Conservation (phyloP, 129 eudicot species). For the Artemisia tridentata region DNA sequence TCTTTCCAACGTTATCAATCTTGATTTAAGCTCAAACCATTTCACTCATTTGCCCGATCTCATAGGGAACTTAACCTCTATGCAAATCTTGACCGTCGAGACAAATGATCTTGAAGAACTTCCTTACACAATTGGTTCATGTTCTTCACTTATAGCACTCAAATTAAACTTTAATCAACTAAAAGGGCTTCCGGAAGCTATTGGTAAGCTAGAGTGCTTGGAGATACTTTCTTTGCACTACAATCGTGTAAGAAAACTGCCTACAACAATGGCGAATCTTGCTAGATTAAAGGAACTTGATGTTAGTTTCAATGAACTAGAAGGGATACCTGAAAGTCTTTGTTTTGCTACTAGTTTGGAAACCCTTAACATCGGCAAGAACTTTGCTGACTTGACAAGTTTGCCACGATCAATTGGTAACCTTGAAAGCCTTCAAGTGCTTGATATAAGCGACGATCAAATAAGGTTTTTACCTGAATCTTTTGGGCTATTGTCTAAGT, state of each 20-base stretch:
- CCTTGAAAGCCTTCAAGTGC: conserved; percentile 77
- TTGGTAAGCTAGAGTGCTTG: conserved; percentile 63
- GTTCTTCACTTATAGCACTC: conserved; percentile 68
- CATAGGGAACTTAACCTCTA: conserved; percentile 55
- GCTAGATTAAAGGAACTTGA: conserved; percentile 55
- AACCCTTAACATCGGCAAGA: conserved; percentile 61
- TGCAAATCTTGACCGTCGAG: conserved; percentile 57
- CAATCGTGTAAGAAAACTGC: conserved; percentile 59
- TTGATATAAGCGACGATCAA: conserved; percentile 78
- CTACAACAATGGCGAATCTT: conserved; percentile 72
- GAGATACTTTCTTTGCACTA: conserved; percentile 71
- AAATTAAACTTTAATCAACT: conserved; percentile 76
- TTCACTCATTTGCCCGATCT: conserved; percentile 58
- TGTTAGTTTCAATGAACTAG: conserved; percentile 82
- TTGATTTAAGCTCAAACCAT: conserved; percentile 74
- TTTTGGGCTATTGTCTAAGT: conserved; percentile 54
- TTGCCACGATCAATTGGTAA: conserved; percentile 81
- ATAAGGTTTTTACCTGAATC: conserved; percentile 75
- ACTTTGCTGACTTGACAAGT: conserved; percentile 70
- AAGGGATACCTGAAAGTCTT: conserved; percentile 73
- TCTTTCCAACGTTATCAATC: conserved; percentile 40
- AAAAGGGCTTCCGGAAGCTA: conserved; percentile 78
- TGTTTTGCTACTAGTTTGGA: conserved; percentile 51
- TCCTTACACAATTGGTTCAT: conserved; percentile 75
- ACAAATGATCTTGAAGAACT: conserved; percentile 82